These are phyloP conservation scores for Cercospora sp. DNA, from an alignment of 2,329 filamentous ascomycete genomes.

Conservation along the genomic window DNA sequence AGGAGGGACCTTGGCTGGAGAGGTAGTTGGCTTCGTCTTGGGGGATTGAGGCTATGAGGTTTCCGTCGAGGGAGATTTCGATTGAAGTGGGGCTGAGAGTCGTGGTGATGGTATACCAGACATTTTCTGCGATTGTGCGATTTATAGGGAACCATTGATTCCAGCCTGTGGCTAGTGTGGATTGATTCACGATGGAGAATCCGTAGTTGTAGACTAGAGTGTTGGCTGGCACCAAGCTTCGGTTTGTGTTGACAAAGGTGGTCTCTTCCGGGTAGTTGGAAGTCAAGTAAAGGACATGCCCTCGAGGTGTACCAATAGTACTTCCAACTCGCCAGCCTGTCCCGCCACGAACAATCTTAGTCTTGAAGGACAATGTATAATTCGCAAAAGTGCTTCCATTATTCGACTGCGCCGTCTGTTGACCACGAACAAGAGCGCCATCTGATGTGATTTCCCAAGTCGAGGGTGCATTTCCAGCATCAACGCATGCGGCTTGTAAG, in stretches of 20 bases:
- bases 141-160: slow-evolving; percentile 35
- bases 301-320: slow-evolving; percentile 19
- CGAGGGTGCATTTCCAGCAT: slow-evolving; percentile 41
- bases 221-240: slow-evolving; percentile 40
- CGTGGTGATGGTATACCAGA: slow-evolving; percentile 45
- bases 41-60: slow-evolving; percentile 28
- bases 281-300: slow-evolving; percentile 32
- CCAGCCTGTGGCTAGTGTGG: slow-evolving; percentile 34
- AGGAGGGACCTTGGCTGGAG: slow-evolving; percentile 3
- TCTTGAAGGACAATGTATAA: slow-evolving; percentile 43
- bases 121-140: slow-evolving; percentile 36
- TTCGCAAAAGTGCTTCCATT: slow-evolving; percentile 34
- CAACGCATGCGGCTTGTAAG: slow-evolving; percentile 41
- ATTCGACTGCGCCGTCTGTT: slow-evolving; percentile 36
- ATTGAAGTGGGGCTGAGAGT: slow-evolving; percentile 35
- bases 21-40: slow-evolving; percentile 26
- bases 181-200: slow-evolving; percentile 42
- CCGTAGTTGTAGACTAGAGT: slow-evolving; percentile 41
- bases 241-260: slow-evolving; percentile 41
- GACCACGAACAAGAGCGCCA: slow-evolving; percentile 42
- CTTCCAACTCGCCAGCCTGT: slow-evolving; percentile 43
- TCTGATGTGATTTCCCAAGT: slow-evolving; percentile 40
- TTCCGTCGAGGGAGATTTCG: slow-evolving; percentile 34
- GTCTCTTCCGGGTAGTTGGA: slow-evolving; percentile 29
- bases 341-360: slow-evolving; percentile 43